Evolutionary conservation across 78 protist genomes (phyloP).

Genomic region (Parvularia atlantis): DNA sequence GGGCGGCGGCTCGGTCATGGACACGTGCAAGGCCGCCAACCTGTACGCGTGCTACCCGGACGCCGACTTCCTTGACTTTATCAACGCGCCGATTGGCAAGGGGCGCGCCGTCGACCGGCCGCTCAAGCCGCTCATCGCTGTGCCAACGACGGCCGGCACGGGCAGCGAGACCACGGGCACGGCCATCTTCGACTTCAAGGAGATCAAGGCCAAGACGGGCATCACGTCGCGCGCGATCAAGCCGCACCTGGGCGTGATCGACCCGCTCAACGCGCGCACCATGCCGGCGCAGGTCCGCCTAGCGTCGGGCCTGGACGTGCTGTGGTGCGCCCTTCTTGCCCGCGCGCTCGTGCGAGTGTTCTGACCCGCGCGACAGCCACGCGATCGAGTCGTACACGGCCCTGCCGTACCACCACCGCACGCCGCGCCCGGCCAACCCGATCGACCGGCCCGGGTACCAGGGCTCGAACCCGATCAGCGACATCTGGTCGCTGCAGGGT

Average conservation of each 20-base stretch:
- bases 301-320: constrained; percentile 19
- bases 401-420: background rate
- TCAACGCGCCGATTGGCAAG: constrained; percentile 13
- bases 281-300: background rate
- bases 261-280: background rate
- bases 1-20: constrained; percentile 25
- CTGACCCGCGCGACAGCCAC: no score
- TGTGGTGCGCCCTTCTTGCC: no score
- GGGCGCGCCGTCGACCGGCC: background rate
- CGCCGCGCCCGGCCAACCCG: background rate
- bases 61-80: constrained; percentile 1
- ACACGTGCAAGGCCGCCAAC: constrained; percentile 28
- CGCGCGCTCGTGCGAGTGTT: no score
- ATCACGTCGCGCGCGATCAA: background rate
- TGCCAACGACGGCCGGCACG: constrained; percentile 22
- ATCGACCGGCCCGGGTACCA: constrained; percentile 5
- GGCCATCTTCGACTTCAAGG: constrained; percentile 10
- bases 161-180: constrained; percentile 20
- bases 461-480: constrained; percentile 21
- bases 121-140: background rate
- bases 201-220: constrained; percentile 11
- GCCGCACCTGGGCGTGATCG: constrained; percentile 8
- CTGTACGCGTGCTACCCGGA: constrained; percentile 14
- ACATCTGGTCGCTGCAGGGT: constrained; percentile 1
- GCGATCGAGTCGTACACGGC: constrained; percentile 27